A percentile compares a stretch with the other conserved stretches of the same genome.
Evolutionary conservation across 495 filamentous ascomycete genomes (phyloP).

Genomic region (Aeminium ludgeri): DNA sequence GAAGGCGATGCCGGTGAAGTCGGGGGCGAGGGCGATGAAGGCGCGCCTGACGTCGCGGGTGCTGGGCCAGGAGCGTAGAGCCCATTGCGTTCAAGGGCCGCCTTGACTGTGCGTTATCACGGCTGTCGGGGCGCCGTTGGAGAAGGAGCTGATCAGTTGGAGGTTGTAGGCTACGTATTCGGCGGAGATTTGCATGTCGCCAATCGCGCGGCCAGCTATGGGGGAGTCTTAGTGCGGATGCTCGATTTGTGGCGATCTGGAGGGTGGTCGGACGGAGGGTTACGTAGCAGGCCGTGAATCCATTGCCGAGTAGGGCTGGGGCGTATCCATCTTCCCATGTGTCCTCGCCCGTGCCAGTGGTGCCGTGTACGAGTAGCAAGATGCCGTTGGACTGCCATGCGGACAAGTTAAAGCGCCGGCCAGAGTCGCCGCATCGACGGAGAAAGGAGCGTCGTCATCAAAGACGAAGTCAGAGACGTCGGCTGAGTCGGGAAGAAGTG

Average conservation of each 20-base stretch:
- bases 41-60: slow-evolving; percentile 21
- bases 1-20: slow-evolving; percentile 30
- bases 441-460: slow-evolving; percentile 10
- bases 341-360: slow-evolving; percentile 8
- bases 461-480: slow-evolving; percentile 4
- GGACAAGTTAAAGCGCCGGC: slow-evolving; percentile 12
- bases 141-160: slow-evolving; percentile 10
- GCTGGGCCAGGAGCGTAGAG: slow-evolving; percentile 35
- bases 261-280: slow-evolving; percentile 6
- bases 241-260: background rate
- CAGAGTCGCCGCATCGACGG: slow-evolving; percentile 7
- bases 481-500: slow-evolving; percentile 3
- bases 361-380: slow-evolving; percentile 12
- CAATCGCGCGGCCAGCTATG: slow-evolving; percentile 11
- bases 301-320: slow-evolving; percentile 7
- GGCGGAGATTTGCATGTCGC: slow-evolving; percentile 13
- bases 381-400: slow-evolving; percentile 9
- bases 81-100: slow-evolving; percentile 32
- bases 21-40: slow-evolving; percentile 29
- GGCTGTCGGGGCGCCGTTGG: slow-evolving; percentile 7
- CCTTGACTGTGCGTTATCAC: slow-evolving; percentile 33
- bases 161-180: slow-evolving; percentile 10
- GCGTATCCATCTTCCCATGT: slow-evolving; percentile 12
- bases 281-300: slow-evolving; percentile 14
- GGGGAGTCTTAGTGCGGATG: background rate